Conservation (phyloP, 75 land plant species). For the Pinus tabuliformis region DNA sequence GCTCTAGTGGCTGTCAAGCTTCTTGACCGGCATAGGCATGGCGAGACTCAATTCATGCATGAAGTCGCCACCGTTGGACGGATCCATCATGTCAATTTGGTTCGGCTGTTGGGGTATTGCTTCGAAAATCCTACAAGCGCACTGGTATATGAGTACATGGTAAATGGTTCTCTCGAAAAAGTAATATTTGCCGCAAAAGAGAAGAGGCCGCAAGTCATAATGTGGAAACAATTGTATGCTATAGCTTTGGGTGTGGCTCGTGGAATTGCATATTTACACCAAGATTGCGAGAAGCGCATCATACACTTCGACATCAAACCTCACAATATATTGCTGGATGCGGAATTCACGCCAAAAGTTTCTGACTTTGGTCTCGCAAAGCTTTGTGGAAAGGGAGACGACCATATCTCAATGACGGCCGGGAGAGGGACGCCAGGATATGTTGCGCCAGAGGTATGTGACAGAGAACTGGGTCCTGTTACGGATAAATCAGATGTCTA, state of each 20-base stretch:
- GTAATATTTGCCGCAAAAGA: not conserved
- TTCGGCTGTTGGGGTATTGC: too few relatives aligned
- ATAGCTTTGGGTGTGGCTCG: constrained; percentile 51
- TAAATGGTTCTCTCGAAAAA: not conserved
- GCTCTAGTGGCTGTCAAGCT: not conserved
- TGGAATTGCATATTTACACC: constrained; percentile 54
- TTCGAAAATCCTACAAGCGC: not conserved
- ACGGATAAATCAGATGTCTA: too few relatives aligned
- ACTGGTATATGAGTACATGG: not conserved
- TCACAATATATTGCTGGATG: constrained; percentile 48
- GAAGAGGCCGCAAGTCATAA: not conserved
- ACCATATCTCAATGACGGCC: too few relatives aligned
- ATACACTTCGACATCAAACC: constrained; percentile 71
- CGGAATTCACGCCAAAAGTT: constrained; percentile 12
- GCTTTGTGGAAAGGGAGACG: too few relatives aligned
- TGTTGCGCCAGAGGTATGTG: too few relatives aligned
- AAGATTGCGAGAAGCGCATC: constrained; percentile 45
- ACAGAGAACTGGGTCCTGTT: too few relatives aligned
- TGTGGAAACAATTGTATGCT: constrained; percentile 31
- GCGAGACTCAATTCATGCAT: too few relatives aligned
- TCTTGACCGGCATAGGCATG: not conserved
- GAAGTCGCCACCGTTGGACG: too few relatives aligned
- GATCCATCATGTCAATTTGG: too few relatives aligned
- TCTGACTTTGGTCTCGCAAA: too few relatives aligned
- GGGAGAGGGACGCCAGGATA: too few relatives aligned